Evolutionary conservation across 73 alveolate genomes (phyloP).

Genomic region (Halteria grandinella): DNA sequence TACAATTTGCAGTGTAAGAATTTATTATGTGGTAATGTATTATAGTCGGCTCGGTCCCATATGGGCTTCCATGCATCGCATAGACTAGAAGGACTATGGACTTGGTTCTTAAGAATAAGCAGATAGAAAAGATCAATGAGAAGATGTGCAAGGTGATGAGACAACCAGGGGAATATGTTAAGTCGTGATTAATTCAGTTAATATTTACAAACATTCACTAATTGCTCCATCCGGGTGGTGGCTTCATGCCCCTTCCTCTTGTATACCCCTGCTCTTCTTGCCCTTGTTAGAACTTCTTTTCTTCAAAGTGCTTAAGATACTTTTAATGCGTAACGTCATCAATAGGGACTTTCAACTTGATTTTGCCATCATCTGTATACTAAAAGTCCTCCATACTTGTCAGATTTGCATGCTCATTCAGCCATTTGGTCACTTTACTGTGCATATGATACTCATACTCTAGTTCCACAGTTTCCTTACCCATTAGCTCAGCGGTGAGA

Average conservation of each 20-base stretch:
- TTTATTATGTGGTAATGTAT: not conserved
- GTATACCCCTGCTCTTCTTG: not conserved
- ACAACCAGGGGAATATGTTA: constrained; percentile 13
- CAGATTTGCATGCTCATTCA: constrained; percentile 35
- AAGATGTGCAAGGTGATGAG: constrained; percentile 6
- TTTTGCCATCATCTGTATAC: constrained; percentile 37
- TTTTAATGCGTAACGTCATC: constrained; percentile 52
- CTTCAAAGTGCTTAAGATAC: constrained; percentile 52
- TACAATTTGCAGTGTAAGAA: constrained; percentile 1
- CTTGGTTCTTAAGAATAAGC: not conserved
- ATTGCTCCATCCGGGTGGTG: constrained; percentile 25
- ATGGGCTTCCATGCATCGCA: constrained; percentile 55
- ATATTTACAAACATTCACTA: too few species aligned
- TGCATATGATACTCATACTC: constrained; percentile 33
- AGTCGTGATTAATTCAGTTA: too few species aligned
- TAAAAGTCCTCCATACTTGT: constrained; percentile 27
- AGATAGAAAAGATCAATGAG: constrained; percentile 40
- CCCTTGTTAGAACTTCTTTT: constrained; percentile 13
- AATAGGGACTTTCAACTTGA: constrained; percentile 21
- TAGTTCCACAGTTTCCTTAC: constrained; percentile 1
- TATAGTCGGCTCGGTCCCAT: constrained; percentile 61
- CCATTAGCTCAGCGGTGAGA: constrained; percentile 32
- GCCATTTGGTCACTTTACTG: constrained; percentile 52
- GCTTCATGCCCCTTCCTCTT: constrained; percentile 52
- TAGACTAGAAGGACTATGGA: constrained; percentile 49